Conservation (phyloP, 306 rosid genomes). For the Dryas alaskensis region DNA sequence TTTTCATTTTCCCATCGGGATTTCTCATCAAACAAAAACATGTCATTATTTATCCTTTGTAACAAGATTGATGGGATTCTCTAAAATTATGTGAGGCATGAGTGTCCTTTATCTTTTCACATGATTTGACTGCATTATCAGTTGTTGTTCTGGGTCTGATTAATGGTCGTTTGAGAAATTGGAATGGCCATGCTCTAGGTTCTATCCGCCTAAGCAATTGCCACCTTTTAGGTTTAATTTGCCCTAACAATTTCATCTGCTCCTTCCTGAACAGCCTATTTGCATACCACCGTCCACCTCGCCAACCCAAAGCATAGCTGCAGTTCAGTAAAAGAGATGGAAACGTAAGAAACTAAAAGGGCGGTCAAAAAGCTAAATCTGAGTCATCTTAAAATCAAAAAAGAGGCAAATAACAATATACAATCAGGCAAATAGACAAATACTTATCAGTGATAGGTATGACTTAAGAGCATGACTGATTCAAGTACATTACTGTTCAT, state of each 20-base stretch:
- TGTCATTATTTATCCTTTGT: slow-evolving; percentile 6
- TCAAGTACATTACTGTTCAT: neutral
- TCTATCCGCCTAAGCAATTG: slow-evolving; percentile 58
- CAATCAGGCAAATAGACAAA: too few species aligned
- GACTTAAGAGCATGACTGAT: neutral
- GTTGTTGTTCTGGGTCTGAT: slow-evolving; percentile 34
- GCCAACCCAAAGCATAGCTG: slow-evolving; percentile 96
- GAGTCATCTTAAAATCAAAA: neutral
- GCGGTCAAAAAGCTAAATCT: neutral
- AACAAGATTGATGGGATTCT: slow-evolving; percentile 19
- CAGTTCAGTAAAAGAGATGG: slow-evolving; percentile 17
- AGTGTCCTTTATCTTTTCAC: slow-evolving; percentile 46
- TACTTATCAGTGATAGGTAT: neutral
- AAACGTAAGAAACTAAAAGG: neutral
- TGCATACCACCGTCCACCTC: slow-evolving; percentile 79
- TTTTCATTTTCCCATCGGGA: slow-evolving; percentile 3
- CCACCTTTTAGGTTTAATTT: slow-evolving; percentile 65
- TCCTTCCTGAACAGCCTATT: slow-evolving; percentile 70
- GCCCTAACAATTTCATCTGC: slow-evolving; percentile 86
- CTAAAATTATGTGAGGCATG: slow-evolving; percentile 21
- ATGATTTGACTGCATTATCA: slow-evolving; percentile 41
- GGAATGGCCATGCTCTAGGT: slow-evolving; percentile 56
- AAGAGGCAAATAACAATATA: neutral
- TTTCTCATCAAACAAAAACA: slow-evolving; percentile 4
- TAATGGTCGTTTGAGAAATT: slow-evolving; percentile 45